A percentile compares a stretch with the other conserved stretches of the same genome.
These are phyloP conservation scores for Lentinula sp. DNA, from an alignment of 768 basidiomycete species.

Conservation along the genomic window DNA sequence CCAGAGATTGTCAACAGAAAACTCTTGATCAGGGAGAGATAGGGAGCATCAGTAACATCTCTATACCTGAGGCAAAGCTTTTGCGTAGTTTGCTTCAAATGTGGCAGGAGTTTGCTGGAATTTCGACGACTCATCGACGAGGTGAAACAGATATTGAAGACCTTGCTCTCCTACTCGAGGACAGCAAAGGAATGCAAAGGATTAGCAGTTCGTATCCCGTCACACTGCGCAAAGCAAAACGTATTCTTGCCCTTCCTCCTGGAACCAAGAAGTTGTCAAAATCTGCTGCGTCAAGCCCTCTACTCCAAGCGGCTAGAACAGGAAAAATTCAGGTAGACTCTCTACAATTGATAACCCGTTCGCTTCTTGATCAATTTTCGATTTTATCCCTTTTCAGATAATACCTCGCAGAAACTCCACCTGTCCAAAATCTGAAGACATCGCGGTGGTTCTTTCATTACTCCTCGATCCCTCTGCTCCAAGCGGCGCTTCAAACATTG, in stretches of 20 bases:
- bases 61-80: constrained; percentile 35
- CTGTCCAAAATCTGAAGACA: constrained; percentile 38
- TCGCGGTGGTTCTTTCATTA: constrained; percentile 37
- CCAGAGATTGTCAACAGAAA: constrained; percentile 26
- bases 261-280: constrained; percentile 11
- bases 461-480: constrained; percentile 32
- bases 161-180: constrained; percentile 28
- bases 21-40: constrained; percentile 30
- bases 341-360: neutral
- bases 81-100: constrained; percentile 31
- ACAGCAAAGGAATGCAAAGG: constrained; percentile 19
- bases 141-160: constrained; percentile 42
- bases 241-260: constrained; percentile 30
- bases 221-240: constrained; percentile 30
- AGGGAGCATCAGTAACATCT: constrained; percentile 42
- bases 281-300: constrained; percentile 21
- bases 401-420: constrained; percentile 37
- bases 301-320: constrained; percentile 32
- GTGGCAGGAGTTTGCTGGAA: constrained; percentile 8
- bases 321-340: constrained; percentile 24
- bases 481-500: constrained; percentile 19
- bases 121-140: neutral
- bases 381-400: constrained; percentile 19
- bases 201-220: constrained; percentile 27
- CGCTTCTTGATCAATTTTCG: neutral